A percentile compares a stretch with the other conserved stretches of the same genome.
Evolutionary conservation across 2,329 filamentous ascomycete species (phyloP).

Genomic region (Didymella exigua): DNA sequence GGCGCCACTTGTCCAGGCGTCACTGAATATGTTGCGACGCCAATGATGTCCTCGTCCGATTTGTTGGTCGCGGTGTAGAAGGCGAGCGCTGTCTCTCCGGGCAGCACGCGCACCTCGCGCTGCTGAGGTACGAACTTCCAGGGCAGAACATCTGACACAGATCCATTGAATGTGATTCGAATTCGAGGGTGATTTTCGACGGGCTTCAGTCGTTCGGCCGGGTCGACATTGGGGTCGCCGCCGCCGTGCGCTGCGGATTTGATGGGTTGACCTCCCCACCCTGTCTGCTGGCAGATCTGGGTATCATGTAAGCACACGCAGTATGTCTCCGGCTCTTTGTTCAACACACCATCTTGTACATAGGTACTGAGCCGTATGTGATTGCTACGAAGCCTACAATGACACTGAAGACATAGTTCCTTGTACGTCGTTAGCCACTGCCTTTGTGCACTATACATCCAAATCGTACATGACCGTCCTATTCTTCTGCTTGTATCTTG

Average conservation of each 20-base stretch:
- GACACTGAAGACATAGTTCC: conserved; percentile 76
- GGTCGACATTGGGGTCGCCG: conserved; percentile 62
- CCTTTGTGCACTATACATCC: too few relatives aligned
- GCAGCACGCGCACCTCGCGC: conserved; percentile 91
- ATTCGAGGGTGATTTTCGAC: conserved; percentile 82
- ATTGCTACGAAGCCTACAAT: conserved; percentile 80
- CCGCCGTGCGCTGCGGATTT: conserved; percentile 73
- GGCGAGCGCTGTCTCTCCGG: conserved; percentile 93
- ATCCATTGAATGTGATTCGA: conserved; percentile 94
- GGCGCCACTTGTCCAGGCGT: conserved; percentile 94
- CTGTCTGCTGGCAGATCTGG: conserved; percentile 81
- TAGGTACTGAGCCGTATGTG: conserved; percentile 80
- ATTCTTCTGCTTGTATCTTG: conserved; percentile 71
- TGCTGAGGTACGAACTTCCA: conserved; percentile 99
- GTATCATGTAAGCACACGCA: background rate
- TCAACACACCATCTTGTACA: conserved; percentile 78
- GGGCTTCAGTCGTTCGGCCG: conserved; percentile 77
- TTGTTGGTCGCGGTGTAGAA: conserved; percentile 98
- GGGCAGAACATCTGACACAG: conserved; percentile 90
- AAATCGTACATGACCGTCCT: conserved; percentile 64
- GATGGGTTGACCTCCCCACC: conserved; percentile 92
- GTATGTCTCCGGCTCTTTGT: fast-evolving
- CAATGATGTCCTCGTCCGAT: conserved; percentile 90
- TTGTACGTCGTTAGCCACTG: conserved; percentile 38
- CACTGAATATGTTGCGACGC: conserved; percentile 96